Base-by-base conservation (phyloP, 2,329 filamentous ascomycete genomes). In the Epichloe coenophiala region DNA sequence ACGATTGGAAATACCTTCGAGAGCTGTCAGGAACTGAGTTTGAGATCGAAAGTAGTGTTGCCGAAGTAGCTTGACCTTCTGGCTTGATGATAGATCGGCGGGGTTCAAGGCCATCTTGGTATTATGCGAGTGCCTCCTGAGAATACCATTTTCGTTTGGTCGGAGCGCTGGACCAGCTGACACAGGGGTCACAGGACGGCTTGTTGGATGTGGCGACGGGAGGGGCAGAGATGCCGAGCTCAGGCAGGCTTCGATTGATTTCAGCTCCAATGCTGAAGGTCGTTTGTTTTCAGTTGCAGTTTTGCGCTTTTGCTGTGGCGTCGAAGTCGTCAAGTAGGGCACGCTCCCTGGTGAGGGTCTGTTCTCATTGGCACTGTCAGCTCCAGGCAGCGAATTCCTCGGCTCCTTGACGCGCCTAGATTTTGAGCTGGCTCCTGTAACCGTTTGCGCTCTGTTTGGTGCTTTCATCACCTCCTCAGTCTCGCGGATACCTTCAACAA, bases 1-100 rank as follows among this genome's bases (percentile, higher is more conserved):
- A n/a, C 86, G 81, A 61, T 88, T 90, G 3, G 87, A 93, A 49
- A 93, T 91, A 57, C 86, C 84, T 63, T 91, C 86, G 15, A 93
- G 73, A 1, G 87, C 87, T 3, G 82, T 85, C 54, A 93, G 63
- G 61, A 93, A 90, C 57, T 88, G 84, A 1, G 86, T 90, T 65
- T 93, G 78, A 54, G 81, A 87, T 49, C 86, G 76, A 62, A 91
- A 93, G 64, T 93, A 93, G 63, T 93, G 87, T 53, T 89, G 85
- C 51, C 86, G 74, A 54, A 93, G 63, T 9, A 89, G 67, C 46
- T 81, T 81, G n/a, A 80, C 76, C 63, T 87, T 88, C 62, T 90
- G 84, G 11, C 71, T 66, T 4, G 70, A 64, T 1, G 80, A 80
- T 61, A 91, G 69, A 21, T 84, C 76, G n/a, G 73, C 76, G 2